These are phyloP conservation scores for Suhomyces wounanorum DNA, from an alignment of 1,139 yeast genomes.

Conservation along the genomic window DNA sequence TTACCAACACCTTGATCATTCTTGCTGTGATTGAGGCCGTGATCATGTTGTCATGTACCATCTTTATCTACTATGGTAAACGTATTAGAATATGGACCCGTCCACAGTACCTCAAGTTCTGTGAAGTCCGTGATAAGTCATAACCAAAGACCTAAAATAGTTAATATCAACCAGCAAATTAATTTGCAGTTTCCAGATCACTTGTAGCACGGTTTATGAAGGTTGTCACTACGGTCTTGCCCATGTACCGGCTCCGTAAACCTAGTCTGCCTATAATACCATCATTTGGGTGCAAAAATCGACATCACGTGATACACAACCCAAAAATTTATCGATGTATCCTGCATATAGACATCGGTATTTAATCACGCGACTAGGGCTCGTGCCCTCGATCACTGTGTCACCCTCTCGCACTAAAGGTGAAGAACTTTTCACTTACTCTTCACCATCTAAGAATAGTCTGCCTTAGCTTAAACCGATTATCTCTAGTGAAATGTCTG, in stretches of 20 bases:
- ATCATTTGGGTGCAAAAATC: not conserved
- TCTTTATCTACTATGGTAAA: constrained; percentile 38
- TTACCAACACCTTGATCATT: constrained; percentile 36
- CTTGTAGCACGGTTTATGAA: not conserved
- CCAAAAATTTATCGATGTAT: too few species aligned
- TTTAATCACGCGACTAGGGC: constrained; percentile 9
- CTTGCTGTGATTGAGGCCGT: constrained; percentile 37
- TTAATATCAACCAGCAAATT: not conserved
- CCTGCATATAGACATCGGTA: not conserved
- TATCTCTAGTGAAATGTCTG: constrained; percentile 47
- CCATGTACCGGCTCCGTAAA: not conserved
- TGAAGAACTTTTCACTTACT: constrained; percentile 13
- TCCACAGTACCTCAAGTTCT: constrained; percentile 30
- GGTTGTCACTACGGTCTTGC: too few species aligned
- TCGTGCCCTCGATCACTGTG: constrained; percentile 5
- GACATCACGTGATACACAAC: not conserved
- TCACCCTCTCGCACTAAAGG: constrained; percentile 1
- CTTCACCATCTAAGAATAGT: constrained; percentile 26
- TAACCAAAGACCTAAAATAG: not conserved
- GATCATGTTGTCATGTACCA: constrained; percentile 29
- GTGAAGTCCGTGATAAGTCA: constrained; percentile 20
- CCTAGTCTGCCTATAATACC: not conserved
- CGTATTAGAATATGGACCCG: constrained; percentile 39
- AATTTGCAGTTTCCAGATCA: not conserved
- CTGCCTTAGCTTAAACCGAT: constrained; percentile 30